Percentiles rank a stretch among this genome's conserved stretches.
phyloP scores from a whole-genome alignment of 2,329 filamentous ascomycete genomes.

The Colletotrichum neosansevieriae region DNA sequence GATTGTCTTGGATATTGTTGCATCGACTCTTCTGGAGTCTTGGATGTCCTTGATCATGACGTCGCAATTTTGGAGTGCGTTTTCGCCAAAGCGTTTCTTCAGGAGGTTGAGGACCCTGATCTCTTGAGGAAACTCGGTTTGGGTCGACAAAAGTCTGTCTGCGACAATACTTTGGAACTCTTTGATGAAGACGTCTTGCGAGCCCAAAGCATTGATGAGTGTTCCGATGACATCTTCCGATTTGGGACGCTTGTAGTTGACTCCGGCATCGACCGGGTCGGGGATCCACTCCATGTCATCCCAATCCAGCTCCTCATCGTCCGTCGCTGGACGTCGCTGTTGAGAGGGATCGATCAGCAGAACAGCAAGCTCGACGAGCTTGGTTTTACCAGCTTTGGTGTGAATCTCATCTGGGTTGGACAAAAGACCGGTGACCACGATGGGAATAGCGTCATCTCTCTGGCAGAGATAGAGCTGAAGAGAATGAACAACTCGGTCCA shows the following conservation, averaged over 20 bases:
- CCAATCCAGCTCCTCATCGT: conserved; percentile 84
- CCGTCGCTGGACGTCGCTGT: conserved; percentile 62
- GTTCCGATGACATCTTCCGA: conserved; percentile 93
- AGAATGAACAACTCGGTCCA: conserved; percentile 79
- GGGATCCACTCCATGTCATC: conserved; percentile 94
- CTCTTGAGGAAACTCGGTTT: conserved; percentile 80
- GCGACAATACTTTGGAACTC: conserved; percentile 93
- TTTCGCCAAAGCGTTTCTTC: conserved; percentile 89
- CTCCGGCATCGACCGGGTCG: conserved; percentile 91
- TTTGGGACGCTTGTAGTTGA: conserved; percentile 90
- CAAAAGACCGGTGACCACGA: conserved; percentile 80
- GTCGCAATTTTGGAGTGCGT: conserved; percentile 89
- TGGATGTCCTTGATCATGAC: conserved; percentile 97
- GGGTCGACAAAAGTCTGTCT: conserved; percentile 78
- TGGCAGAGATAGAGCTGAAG: conserved; percentile 82
- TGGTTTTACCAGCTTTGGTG: conserved; percentile 57
- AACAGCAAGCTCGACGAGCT: conserved; percentile 74
- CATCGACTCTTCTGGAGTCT: conserved; percentile 82
- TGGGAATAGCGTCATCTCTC: conserved; percentile 81
- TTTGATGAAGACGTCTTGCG: conserved; percentile 91
- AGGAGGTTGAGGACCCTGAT: conserved; percentile 86
- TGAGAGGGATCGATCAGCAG: conserved; percentile 73
- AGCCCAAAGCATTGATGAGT: conserved; percentile 87
- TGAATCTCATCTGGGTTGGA: conserved; percentile 67
- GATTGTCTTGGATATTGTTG: conserved; percentile 66